Percentiles rank a stretch among this genome's conserved stretches.
Conservation (phyloP, 73 alveolate genomes). For the Durusdinium trenchii region DNA sequence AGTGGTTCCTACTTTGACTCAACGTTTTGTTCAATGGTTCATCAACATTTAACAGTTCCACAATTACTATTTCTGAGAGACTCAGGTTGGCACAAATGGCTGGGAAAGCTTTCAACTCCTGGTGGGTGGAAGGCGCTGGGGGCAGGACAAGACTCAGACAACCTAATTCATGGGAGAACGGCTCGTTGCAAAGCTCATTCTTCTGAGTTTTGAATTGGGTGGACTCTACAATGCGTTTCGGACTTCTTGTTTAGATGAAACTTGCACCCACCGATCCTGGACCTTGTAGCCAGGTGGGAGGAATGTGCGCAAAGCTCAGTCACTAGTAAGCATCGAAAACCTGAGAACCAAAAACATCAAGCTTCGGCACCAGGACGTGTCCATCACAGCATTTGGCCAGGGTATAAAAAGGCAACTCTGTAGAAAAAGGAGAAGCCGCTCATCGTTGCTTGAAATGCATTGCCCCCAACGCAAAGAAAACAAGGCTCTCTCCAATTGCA, state of each 20-base stretch:
- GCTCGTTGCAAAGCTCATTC: neutral
- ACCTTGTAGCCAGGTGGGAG: slow-evolving; percentile 59
- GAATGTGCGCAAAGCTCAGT: slow-evolving; percentile 51
- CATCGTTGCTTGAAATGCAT: too few relatives aligned
- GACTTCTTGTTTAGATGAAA: neutral
- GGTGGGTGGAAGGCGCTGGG: slow-evolving; percentile 60
- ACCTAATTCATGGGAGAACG: neutral
- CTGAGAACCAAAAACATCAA: too few relatives aligned
- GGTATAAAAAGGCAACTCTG: too few relatives aligned
- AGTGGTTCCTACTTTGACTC: too few relatives aligned
- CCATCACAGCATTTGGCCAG: too few relatives aligned
- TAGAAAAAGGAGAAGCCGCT: too few relatives aligned
- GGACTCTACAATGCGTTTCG: neutral
- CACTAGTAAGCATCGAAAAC: neutral
- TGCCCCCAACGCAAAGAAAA: too few relatives aligned
- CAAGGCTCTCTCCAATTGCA: too few relatives aligned
- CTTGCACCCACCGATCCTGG: neutral
- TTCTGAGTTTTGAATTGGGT: neutral
- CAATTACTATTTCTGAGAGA: too few relatives aligned
- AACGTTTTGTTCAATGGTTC: too few relatives aligned
- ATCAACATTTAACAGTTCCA: too few relatives aligned
- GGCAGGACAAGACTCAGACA: neutral
- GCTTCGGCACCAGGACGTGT: too few relatives aligned
- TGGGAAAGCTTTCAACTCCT: slow-evolving; percentile 86
- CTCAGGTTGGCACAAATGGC: slow-evolving; percentile 81